phyloP scores from a whole-genome alignment of 805 yeast species.

The Wickerhamomyces rabaulensis region DNA sequence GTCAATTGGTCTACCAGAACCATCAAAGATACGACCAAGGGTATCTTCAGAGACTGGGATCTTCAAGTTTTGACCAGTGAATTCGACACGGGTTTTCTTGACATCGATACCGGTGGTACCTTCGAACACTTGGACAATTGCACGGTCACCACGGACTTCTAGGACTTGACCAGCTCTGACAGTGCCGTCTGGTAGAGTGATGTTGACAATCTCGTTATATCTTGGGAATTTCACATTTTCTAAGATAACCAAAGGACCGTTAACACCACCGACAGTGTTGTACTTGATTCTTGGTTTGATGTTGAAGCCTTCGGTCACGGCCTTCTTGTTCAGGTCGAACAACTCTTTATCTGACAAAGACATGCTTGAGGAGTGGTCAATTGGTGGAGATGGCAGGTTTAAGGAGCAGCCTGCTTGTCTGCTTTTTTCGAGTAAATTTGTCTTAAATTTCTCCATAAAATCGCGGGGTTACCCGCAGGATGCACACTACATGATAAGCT shows the following conservation, averaged over 20 bases:
- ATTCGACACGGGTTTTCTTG: constrained; percentile 94
- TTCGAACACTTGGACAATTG: constrained; percentile 97
- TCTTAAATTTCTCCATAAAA: background rate
- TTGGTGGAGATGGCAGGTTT: background rate
- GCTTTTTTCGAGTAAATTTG: background rate
- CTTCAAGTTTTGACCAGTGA: constrained; percentile 90
- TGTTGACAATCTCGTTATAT: constrained; percentile 92
- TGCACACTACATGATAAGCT: background rate
- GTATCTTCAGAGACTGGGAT: constrained; percentile 96
- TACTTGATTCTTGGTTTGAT: constrained; percentile 88
- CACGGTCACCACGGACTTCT: constrained; percentile 95
- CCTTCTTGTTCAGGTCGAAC: constrained; percentile 79
- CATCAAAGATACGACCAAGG: constrained; percentile 97
- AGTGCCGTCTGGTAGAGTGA: constrained; percentile 94
- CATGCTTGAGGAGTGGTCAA: constrained; percentile 5
- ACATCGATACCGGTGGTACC: constrained; percentile 99
- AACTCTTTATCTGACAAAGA: constrained; percentile 34
- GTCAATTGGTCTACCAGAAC: constrained; percentile 98
- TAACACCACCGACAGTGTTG: constrained; percentile 97
- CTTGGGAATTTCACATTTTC: constrained; percentile 86
- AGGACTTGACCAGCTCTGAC: constrained; percentile 95
- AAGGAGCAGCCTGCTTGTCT: background rate
- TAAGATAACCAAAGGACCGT: constrained; percentile 93
- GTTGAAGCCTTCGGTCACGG: constrained; percentile 87
- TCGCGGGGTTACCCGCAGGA: background rate